phyloP scores from a whole-genome alignment of 139 green algal species.

The Desmodesmus armatus region DNA sequence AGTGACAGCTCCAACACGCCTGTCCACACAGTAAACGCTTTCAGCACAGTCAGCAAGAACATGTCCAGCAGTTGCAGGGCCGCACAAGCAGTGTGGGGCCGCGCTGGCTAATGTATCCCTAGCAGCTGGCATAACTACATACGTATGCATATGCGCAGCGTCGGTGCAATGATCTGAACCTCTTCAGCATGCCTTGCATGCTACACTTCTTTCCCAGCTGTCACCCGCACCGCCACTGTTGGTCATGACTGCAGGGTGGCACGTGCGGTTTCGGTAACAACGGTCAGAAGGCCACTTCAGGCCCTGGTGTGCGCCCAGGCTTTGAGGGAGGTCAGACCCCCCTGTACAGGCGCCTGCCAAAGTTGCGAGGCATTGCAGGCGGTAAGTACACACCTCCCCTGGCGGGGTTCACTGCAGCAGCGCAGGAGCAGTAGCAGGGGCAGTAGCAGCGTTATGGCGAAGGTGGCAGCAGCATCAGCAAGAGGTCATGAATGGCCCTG shows the following conservation, averaged over 20 bases:
- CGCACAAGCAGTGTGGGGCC: too few relatives aligned
- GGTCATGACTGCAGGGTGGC: conserved; percentile 78
- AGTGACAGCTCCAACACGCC: neutral
- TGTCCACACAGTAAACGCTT: neutral
- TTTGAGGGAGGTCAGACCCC: conserved; percentile 99
- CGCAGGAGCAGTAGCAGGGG: neutral
- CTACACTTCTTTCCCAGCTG: too few relatives aligned
- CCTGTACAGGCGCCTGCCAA: conserved; percentile 96
- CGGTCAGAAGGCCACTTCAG: conserved; percentile 96
- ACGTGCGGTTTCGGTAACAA: conserved; percentile 97
- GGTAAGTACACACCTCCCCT: conserved; percentile 60
- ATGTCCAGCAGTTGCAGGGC: too few relatives aligned
- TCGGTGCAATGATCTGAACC: too few relatives aligned
- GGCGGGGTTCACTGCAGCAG: neutral
- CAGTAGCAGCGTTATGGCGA: neutral
- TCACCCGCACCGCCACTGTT: too few relatives aligned
- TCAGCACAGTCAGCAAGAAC: neutral
- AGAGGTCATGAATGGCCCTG: neutral
- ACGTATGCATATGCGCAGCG: too few relatives aligned
- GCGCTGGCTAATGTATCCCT: too few relatives aligned
- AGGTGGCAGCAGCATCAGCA: neutral
- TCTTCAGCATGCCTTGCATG: too few relatives aligned
- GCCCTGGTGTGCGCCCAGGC: conserved; percentile 82
- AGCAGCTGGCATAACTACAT: too few relatives aligned
- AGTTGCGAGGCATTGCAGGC: conserved; percentile 97